Base-by-base conservation (phyloP, 2,329 filamentous ascomycete genomes). In the Aspergillus hortae region DNA sequence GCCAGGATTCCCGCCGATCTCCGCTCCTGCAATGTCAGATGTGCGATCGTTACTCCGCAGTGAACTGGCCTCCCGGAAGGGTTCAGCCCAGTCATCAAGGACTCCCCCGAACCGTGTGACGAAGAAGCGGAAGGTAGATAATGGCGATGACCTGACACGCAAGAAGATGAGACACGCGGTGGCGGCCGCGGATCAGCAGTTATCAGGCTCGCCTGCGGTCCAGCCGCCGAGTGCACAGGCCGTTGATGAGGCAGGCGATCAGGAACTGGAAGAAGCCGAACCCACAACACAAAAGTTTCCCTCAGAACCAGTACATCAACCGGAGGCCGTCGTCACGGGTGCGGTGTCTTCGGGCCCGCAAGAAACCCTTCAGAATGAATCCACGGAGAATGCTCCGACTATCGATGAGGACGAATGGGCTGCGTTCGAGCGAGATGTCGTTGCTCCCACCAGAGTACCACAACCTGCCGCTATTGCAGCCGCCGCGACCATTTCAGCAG, bases 371-470 rank as follows among this genome's bases (percentile, higher is more conserved):
- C 35, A 47, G 21, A 42, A 47, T 52, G 49, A 49, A 45, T 19
- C 50, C 46, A 15, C 49, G 38, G 38, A 57, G 48, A 40, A 58
- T 9, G 23, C 53, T 11, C 49, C 55, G 44, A 27, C 48, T 4
- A 73, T 89, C 7, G 84, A 92, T 66, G 89, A 95, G 64, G 83
- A 86, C 49, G 89, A 94, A 70, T 94, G 89, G 88, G 87, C 89
- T 2, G 89, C 89, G 7, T 95, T 95, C 66, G 87, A 96, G 67
- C 88, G 88, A 2, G 89, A 95, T 49, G 85, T 95, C 50, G 87
- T 84, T 6, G 74, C 68, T 38, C 68, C 73, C 46, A 69, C 71
- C 7, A 69, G 68, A 51, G 55, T 57, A 41, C 63, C 61, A 14
- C 63, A 70, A 41, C 64, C 65, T 19, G 61, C 67, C 36, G 66